Base-by-base conservation (phyloP, 1,284 basidiomycete genomes). In the Caloboletus inedulis region DNA sequence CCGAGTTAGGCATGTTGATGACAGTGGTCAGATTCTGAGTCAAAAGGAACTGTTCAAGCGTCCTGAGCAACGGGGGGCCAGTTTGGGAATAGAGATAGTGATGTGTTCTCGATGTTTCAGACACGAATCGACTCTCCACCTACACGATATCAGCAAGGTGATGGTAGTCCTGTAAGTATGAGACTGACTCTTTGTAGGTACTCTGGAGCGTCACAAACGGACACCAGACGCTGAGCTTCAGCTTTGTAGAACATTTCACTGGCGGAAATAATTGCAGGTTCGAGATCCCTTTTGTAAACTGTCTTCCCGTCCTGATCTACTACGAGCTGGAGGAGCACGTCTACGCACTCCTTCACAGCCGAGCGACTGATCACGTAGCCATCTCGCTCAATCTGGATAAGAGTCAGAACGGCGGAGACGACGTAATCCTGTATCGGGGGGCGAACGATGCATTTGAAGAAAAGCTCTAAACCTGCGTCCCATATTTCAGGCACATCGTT, bases 361-460 rank as follows among this genome's bases (percentile, higher is more conserved):
- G 93, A 96, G 29, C 92, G 87, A 68, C 94, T 94, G 66, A 99
- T 95, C 44, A 84, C 84, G 59, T 89, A 89, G 23, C 95, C 95
- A 58, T 96, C 89, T 18, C 96, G 87, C 66, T 99, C 96, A 54
- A 93, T 86, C 59, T 86, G 90, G 48, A 99, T 87, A 70, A 96
- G 91, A 31, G 82, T 84, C 48, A 98, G 79, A 41, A 98, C 79
- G 5, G 94, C 92, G 19, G 80, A 76, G 59, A 93, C 80, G 58
- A 98, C 74, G 62, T 95, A 89, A 35, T 84, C 82, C 62, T 89
- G 84, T 71, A 99, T 94, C 41, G 93, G 89, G 14, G 85, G 78
- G 42, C 82, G 80, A 61, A 98, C 81, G 64, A 98, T 94, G 55
- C 87, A 87, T 55, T 87, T 79, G 48, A 94, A 77, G 72, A 98